Evolutionary conservation across 345 rosid genomes (phyloP).

Genomic region (Eucalyptus cloeziana): DNA sequence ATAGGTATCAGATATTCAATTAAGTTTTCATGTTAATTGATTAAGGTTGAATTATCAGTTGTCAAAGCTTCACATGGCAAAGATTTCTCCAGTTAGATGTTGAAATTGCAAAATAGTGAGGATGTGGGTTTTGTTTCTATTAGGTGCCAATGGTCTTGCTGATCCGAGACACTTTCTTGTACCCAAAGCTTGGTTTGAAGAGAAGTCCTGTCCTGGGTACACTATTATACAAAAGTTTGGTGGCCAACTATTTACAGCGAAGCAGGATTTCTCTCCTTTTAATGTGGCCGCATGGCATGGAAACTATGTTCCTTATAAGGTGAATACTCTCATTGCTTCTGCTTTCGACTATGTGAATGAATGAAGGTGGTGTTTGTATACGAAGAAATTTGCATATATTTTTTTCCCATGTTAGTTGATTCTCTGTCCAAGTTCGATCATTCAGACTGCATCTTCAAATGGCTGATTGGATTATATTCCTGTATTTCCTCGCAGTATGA

Average conservation of each 20-base stretch:
- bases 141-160: conserved; percentile 98
- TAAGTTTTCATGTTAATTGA: not conserved
- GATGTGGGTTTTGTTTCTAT: not conserved
- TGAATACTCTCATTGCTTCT: not conserved
- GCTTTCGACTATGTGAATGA: not conserved
- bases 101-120: not conserved
- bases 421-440: not conserved
- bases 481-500: conserved; percentile 50
- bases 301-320: conserved; percentile 90
- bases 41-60: not conserved
- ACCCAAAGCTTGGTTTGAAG: conserved; percentile 85
- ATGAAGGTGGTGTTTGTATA: not conserved
- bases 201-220: conserved; percentile 51
- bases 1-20: conserved; percentile 47
- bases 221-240: conserved; percentile 77
- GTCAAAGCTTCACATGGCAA: not conserved
- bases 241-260: conserved; percentile 78
- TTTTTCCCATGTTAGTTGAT: not conserved
- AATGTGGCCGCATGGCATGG: conserved; percentile 99
- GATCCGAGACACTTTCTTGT: conserved; percentile 85
- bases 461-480: not conserved
- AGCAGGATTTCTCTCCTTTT: conserved; percentile 94
- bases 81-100: not conserved
- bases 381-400: not conserved
- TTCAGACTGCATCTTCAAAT: not conserved